Base-by-base conservation (phyloP, 2,329 filamentous ascomycete genomes). In the Epichloe gansuensis region DNA sequence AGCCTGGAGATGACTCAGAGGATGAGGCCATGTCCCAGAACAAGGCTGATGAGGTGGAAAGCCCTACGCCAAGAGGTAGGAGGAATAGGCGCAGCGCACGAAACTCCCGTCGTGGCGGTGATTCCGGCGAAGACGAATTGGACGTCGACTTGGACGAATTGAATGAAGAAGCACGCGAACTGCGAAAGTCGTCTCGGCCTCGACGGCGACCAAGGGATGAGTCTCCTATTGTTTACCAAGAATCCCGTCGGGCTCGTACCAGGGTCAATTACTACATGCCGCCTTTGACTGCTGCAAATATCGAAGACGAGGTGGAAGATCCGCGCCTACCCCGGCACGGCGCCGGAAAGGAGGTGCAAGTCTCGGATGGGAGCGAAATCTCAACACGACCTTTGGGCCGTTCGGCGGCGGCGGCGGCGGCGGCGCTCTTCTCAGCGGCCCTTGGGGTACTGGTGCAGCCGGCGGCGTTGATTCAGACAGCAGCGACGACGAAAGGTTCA, bases 391-490 rank as follows among this genome's bases (percentile, higher is more conserved):
- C 0, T 88, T 85, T 64, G 93, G 93, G 8, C 93, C 93, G 2
- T 97, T 98, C 67, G 93, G 90, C 54, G 90, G 93, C 43, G 87
- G 86, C 46, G 82, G 84, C 44, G 88, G 88, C 38, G 78, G 77
- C 43, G 78, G 83, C 35, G 81, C 88, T 15, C 75, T 93, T 12
- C 78, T 91, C 52, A 82, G 76, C 55, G 88, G 88, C 1, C 84
- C 86, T 5, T 87, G 84, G 74, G 86, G 84, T 52, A 81, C 81
- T 44, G 85, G 80, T 12, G 86, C 86, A 23, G 81, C 81, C 55
- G 90, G 85, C 31, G 88, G 86, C 51, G 86, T 83, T 8, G 93
- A 97, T 62, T 95, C 91, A 5, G 93, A 98, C 65, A 96, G 90
- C 67, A 98, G 93, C 65, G 93, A 98, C 61, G 93, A 98, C 59